Evolutionary conservation across 208 protist genomes (phyloP).

Genomic region (Acanthamoeba lenticulata): DNA sequence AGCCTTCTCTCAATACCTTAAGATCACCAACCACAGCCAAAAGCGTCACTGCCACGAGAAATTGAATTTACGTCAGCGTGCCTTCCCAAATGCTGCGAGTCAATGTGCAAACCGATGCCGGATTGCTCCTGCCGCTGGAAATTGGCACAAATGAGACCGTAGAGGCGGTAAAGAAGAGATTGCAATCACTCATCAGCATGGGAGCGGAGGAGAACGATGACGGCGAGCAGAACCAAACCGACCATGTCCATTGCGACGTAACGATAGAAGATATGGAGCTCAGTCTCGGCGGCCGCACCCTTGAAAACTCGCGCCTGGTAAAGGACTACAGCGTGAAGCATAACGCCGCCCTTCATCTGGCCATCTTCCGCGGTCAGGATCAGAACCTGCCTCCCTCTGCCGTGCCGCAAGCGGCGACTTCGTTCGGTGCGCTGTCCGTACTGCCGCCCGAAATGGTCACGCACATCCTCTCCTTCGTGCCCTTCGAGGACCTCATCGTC

Average conservation of each 20-base stretch:
- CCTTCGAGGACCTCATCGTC: constrained; percentile 41
- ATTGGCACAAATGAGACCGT: background rate
- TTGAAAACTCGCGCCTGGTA: background rate
- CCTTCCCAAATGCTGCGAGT: constrained; percentile 27
- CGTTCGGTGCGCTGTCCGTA: background rate
- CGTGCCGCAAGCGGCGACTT: background rate
- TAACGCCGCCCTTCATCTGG: background rate
- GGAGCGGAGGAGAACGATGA: background rate
- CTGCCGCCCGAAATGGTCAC: constrained; percentile 23
- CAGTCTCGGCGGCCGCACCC: background rate
- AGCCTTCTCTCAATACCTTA: too few species aligned
- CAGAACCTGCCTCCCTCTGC: constrained; percentile 22
- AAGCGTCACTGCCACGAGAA: too few species aligned
- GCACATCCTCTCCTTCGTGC: constrained; percentile 19
- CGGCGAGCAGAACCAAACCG: constrained; percentile 21
- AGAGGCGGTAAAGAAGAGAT: background rate
- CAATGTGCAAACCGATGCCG: background rate
- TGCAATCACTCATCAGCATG: background rate
- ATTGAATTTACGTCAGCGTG: too few species aligned
- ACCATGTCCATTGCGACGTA: background rate
- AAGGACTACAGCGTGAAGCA: background rate
- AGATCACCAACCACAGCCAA: too few species aligned
- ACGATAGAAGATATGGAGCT: constrained; percentile 27
- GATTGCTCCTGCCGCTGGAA: background rate
- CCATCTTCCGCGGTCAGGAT: constrained; percentile 44